Conservation (phyloP, 225 moss, liverwort and hornwort genomes). For the Pseudoscleropodium purum region DNA sequence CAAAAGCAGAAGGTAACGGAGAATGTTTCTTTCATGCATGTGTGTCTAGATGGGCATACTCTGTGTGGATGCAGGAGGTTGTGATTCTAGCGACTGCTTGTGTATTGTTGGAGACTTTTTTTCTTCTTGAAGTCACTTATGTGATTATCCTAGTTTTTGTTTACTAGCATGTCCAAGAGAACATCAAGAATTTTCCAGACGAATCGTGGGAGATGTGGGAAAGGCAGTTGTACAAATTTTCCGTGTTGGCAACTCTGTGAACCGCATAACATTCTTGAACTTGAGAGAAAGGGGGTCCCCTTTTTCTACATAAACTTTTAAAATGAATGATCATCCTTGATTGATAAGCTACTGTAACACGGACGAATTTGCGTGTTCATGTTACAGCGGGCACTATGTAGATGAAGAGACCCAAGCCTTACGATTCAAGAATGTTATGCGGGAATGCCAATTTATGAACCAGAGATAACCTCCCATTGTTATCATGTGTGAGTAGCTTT, state of each 20-base stretch:
- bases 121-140: neutral
- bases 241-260: too few relatives aligned
- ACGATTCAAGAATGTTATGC: neutral
- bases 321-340: too few relatives aligned
- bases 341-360: too few relatives aligned
- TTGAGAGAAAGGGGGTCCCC: too few relatives aligned
- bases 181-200: neutral
- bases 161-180: neutral
- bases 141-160: neutral
- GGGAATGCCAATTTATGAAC: neutral
- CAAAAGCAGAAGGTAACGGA: neutral
- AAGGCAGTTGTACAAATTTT: too few relatives aligned
- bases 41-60: neutral
- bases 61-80: neutral
- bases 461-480: too few relatives aligned
- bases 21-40: neutral
- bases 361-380: neutral
- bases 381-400: too few relatives aligned
- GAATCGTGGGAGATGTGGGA: too few relatives aligned
- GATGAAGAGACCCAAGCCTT: neutral
- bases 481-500: too few relatives aligned
- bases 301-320: too few relatives aligned
- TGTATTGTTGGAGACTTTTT: neutral
- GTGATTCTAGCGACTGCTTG: neutral
- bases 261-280: neutral